Percentiles rank a stretch among this genome's conserved stretches.
Evolutionary conservation across 2,329 filamentous ascomycete genomes (phyloP).

Genomic region (Ceratocystis diversiconidia): DNA sequence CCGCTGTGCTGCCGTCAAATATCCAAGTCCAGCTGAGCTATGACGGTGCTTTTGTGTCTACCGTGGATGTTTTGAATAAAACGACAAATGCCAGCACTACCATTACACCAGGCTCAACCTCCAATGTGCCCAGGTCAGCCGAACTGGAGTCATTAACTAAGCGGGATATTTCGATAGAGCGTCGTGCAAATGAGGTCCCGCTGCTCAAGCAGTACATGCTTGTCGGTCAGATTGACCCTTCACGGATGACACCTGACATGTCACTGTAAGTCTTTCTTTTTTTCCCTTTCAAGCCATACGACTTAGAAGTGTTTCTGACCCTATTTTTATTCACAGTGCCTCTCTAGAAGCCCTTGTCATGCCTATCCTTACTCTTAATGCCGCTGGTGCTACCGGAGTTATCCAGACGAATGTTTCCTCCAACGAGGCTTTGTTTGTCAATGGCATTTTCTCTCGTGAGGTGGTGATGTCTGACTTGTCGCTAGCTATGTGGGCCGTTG

Average conservation of each 20-base stretch:
- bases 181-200: constrained; percentile 15
- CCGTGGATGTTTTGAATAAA: constrained; percentile 27
- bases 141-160: constrained; percentile 22
- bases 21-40: constrained; percentile 43
- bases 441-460: constrained; percentile 51
- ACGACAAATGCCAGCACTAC: constrained; percentile 15
- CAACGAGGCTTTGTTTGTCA: constrained; percentile 57
- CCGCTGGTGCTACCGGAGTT: constrained; percentile 35
- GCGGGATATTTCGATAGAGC: constrained; percentile 19
- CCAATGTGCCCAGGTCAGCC: neutral
- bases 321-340: constrained; percentile 29
- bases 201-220: constrained; percentile 52
- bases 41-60: constrained; percentile 37
- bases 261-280: constrained; percentile 39
- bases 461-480: constrained; percentile 38
- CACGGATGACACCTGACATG: constrained; percentile 40
- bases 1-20: constrained; percentile 36
- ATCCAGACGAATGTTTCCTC: constrained; percentile 52
- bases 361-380: constrained; percentile 53
- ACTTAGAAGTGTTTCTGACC: constrained; percentile 18
- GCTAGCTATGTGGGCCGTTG: constrained; percentile 36
- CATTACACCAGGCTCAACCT: neutral
- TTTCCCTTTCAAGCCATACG: neutral
- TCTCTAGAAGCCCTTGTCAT: constrained; percentile 49
- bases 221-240: constrained; percentile 50